Evolutionary conservation across 768 basidiomycete genomes (phyloP).

Genomic region (Leccinum barrowsii): DNA sequence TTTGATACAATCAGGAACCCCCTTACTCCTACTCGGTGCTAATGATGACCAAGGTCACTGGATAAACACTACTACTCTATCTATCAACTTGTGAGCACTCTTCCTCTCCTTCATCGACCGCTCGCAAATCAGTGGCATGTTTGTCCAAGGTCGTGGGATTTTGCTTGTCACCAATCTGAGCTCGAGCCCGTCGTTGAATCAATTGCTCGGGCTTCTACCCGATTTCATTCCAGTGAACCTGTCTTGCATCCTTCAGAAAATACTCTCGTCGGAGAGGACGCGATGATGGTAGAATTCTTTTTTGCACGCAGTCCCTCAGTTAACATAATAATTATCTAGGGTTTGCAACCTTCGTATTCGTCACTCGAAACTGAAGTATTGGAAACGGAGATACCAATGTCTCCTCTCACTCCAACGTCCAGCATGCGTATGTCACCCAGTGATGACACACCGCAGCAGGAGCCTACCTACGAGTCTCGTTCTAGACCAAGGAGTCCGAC

Average conservation of each 20-base stretch:
- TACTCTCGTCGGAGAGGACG: neutral
- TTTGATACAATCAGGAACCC: slow-evolving; percentile 28
- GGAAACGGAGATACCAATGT: neutral
- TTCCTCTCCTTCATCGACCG: neutral
- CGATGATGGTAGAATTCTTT: slow-evolving; percentile 15
- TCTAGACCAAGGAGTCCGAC: neutral
- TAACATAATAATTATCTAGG: slow-evolving; percentile 12
- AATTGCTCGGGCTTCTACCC: neutral
- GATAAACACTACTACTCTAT: slow-evolving; percentile 17
- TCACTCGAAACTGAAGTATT: neutral
- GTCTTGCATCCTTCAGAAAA: neutral
- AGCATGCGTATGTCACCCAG: neutral
- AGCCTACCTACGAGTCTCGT: neutral
- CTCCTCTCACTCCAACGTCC: neutral
- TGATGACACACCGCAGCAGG: neutral
- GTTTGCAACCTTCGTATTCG: neutral
- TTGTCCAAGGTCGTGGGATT: slow-evolving; percentile 22
- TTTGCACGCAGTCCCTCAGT: neutral
- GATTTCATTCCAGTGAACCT: neutral
- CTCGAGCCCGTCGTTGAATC: slow-evolving; percentile 11
- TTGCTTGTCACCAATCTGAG: slow-evolving; percentile 18
- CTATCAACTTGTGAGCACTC: slow-evolving; percentile 20
- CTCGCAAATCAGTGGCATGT: neutral
- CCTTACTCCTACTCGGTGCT: slow-evolving; percentile 21
- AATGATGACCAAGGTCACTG: slow-evolving; percentile 12